Conservation (phyloP, 148 eudicot genomes). For the Pharnaceum exiguum region DNA sequence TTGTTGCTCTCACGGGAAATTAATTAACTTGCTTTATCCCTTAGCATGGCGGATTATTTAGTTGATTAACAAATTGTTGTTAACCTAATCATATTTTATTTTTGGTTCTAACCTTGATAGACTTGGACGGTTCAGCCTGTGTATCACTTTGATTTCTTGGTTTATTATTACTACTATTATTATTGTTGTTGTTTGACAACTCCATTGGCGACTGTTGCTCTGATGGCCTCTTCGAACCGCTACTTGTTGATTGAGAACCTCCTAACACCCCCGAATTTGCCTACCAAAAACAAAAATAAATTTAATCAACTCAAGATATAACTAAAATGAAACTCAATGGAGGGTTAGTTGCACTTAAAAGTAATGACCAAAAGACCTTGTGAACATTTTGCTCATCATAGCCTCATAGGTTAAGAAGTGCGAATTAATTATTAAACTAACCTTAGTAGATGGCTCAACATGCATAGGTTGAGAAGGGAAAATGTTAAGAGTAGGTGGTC, state of each 20-base stretch:
- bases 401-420: neutral
- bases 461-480: conserved; percentile 99
- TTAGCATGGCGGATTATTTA: too few relatives aligned
- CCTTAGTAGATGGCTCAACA: conserved; percentile 68
- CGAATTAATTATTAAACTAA: conserved; percentile 4
- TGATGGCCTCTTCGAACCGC: conserved; percentile 17
- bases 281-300: neutral
- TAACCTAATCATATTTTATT: too few relatives aligned
- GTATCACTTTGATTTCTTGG: conserved; percentile 15
- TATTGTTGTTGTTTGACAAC: conserved; percentile 38
- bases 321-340: neutral
- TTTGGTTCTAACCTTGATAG: conserved; percentile 63
- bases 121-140: conserved; percentile 42
- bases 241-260: conserved; percentile 15
- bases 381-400: neutral
- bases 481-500: conserved; percentile 88
- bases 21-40: too few relatives aligned
- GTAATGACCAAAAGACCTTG: neutral
- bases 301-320: too few relatives aligned
- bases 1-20: too few relatives aligned
- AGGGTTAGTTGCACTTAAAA: neutral
- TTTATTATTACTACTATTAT: conserved; percentile 10
- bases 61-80: too few relatives aligned
- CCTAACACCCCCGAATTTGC: neutral
- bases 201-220: conserved; percentile 34